A percentile compares a stretch with the other conserved stretches of the same genome.
These are phyloP conservation scores for Anaeramoeba flamelloides DNA, from an alignment of 78 protist genomes.

Conservation along the genomic window DNA sequence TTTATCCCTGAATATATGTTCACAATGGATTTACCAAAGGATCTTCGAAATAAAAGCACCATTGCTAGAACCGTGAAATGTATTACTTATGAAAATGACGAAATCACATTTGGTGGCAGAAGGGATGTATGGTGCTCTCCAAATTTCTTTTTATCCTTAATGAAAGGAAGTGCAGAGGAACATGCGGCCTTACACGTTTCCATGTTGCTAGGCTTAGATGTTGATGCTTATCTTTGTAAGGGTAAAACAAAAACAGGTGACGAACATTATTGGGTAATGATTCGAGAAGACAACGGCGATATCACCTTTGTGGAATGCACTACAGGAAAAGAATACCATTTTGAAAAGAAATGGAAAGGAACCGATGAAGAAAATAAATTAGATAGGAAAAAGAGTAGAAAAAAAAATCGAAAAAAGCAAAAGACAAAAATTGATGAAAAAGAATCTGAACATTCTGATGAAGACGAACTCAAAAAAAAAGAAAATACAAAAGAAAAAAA, in stretches of 20 bases:
- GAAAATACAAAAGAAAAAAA: neutral
- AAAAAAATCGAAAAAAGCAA: neutral
- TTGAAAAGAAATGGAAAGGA: neutral
- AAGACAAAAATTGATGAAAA: neutral
- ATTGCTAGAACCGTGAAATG: conserved; percentile 10
- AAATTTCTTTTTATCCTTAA: conserved; percentile 7
- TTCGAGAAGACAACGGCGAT: conserved; percentile 8
- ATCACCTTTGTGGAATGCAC: conserved; percentile 7
- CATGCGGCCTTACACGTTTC: conserved; percentile 17
- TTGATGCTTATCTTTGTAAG: conserved; percentile 14
- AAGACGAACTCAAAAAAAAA: too few species aligned
- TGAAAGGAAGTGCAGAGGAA: conserved; percentile 26
- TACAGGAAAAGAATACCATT: conserved; percentile 3
- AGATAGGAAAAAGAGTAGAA: too few species aligned
- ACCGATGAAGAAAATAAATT: too few species aligned
- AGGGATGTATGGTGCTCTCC: conserved; percentile 19
- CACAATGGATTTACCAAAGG: neutral
- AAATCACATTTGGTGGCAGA: neutral
- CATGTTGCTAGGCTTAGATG: neutral
- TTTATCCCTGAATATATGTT: neutral
- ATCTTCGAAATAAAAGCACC: neutral
- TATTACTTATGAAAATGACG: conserved; percentile 17
- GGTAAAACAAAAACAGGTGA: conserved; percentile 10
- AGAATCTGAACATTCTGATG: too few species aligned
- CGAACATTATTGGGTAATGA: conserved; percentile 15